Conservation (phyloP, 306 rosid genomes). For the Dalbergia cochinchinensis region DNA sequence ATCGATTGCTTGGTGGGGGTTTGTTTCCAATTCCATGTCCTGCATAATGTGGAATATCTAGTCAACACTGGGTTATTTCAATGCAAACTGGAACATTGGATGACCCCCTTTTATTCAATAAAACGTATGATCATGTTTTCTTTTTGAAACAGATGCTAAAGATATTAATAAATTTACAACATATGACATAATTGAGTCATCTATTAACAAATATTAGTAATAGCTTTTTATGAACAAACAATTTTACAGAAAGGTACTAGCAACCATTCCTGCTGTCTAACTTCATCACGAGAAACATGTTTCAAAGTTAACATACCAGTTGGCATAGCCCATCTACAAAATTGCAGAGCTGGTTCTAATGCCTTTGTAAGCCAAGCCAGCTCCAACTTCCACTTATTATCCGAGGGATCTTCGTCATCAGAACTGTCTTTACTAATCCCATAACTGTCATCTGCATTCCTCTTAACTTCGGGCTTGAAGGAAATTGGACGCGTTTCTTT, state of each 20-base stretch:
- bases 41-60: constrained; percentile 48
- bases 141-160: background rate
- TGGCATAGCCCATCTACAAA: constrained; percentile 89
- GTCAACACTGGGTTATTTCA: constrained; percentile 39
- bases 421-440: constrained; percentile 52
- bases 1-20: constrained; percentile 65
- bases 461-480: constrained; percentile 51
- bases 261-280: constrained; percentile 28
- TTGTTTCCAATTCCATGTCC: constrained; percentile 62
- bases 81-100: constrained; percentile 26
- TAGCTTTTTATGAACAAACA: constrained; percentile 24
- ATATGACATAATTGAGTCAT: constrained; percentile 16
- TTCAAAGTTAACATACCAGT: constrained; percentile 70
- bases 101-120: background rate
- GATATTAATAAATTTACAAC: background rate
- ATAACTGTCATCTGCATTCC: constrained; percentile 45
- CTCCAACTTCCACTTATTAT: constrained; percentile 75
- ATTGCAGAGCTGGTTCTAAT: constrained; percentile 88
- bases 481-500: constrained; percentile 50
- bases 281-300: constrained; percentile 45
- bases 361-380: constrained; percentile 89
- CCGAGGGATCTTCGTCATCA: constrained; percentile 64
- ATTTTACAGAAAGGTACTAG: constrained; percentile 34
- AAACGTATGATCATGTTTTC: constrained; percentile 8
- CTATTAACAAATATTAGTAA: background rate